Base-by-base conservation (phyloP, 2,329 filamentous ascomycete genomes). In the Xylaria sp. region DNA sequence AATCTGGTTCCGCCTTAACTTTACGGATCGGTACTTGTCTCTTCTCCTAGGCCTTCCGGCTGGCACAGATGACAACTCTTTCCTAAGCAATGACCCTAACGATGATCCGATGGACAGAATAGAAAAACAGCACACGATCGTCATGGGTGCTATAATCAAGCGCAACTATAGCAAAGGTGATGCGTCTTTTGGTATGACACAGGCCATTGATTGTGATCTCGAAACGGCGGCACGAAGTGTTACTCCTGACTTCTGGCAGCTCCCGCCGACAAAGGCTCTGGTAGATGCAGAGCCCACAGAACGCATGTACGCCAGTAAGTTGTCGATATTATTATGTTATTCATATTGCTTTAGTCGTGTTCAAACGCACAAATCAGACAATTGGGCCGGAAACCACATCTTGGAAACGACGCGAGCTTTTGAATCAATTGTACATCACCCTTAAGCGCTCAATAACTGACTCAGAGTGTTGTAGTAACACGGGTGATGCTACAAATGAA, bases 1-100 rank as follows among this genome's bases (percentile, higher is more conserved):
- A 2, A 73, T 87, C 6, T 88, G 86, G 86, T 83, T 81, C 72
- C 82, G 83, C 44, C 81, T 87, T 46, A 82, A 84, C 66, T 82
- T 80, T 70, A 80, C 77, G 51, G 87, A 89, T 64, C 82, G 86
- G 6, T 84, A 84, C 65, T 71, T 86, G 9, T 86, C 83, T 0
- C 79, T 88, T 2, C 78, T 87, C 17, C 80, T 88, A 0, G 85
- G 85, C 0, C 79, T 88, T 4, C 79, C 85, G 0, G 80, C 81
- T 20, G 83, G 82, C 6, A 81, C 79, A 0, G 77, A 79, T 3
- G 82, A 85, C 46, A 78, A 80, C 59, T 76, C 76, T 13, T 84
- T 84, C 0, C 74, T 80, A 0, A 64, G 75, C 9, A 71, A 69
- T 2, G 72, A 78, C 1, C 72, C 74, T 15, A 67, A 71, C 4